phyloP scores from a whole-genome alignment of 495 filamentous ascomycete species.

The Cairneyella variabilis region DNA sequence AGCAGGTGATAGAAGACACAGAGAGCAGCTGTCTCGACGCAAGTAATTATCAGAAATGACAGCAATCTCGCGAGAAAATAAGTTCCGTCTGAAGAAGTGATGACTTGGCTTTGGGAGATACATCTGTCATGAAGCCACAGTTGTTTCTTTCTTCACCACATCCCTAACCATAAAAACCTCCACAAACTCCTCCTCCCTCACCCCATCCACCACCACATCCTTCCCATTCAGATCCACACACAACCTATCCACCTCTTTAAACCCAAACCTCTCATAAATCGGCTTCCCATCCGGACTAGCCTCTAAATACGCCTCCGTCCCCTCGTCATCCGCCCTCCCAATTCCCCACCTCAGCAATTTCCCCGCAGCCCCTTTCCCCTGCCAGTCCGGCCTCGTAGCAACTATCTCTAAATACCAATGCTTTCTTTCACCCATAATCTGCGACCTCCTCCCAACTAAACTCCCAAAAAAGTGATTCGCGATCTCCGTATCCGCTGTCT shows the following conservation, averaged over 20 bases:
- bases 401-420: constrained; percentile 46
- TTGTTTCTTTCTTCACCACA: constrained; percentile 9
- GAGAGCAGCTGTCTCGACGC: no score
- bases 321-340: constrained; percentile 43
- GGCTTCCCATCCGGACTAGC: constrained; percentile 45
- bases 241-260: constrained; percentile 38
- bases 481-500: constrained; percentile 25
- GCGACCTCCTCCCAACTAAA: constrained; percentile 24
- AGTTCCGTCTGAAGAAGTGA: no score
- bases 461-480: constrained; percentile 29
- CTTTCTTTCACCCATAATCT: constrained; percentile 30
- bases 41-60: no score
- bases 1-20: no score
- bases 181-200: constrained; percentile 26
- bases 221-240: constrained; percentile 27
- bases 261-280: constrained; percentile 54
- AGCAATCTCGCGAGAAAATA: no score
- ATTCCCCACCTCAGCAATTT: constrained; percentile 47
- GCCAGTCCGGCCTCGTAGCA: constrained; percentile 39
- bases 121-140: no score
- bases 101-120: no score
- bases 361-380: constrained; percentile 47
- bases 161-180: constrained; percentile 31
- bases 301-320: constrained; percentile 48
- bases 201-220: no score